phyloP scores from a whole-genome alignment of 768 basidiomycete genomes.

The Hypholoma sublateritium region DNA sequence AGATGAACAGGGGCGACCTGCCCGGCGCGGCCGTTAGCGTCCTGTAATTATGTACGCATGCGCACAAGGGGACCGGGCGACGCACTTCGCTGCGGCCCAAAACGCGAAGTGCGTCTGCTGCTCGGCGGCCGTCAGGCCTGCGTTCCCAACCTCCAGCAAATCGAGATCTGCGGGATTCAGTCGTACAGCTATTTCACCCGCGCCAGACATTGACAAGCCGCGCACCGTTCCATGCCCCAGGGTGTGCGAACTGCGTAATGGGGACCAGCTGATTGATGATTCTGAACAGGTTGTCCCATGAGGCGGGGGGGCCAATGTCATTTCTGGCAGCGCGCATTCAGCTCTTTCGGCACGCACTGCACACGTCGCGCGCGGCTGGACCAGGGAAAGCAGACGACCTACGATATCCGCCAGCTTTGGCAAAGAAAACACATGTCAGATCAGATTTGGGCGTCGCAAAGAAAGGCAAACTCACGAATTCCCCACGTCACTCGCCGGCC shows the following conservation, averaged over 20 bases:
- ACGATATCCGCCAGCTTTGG: constrained; percentile 47
- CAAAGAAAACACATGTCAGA: not conserved
- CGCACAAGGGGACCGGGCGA: constrained; percentile 1
- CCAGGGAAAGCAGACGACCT: constrained; percentile 7
- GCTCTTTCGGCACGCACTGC: not conserved
- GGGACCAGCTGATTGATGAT: constrained; percentile 55
- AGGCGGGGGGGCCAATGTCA: constrained; percentile 45
- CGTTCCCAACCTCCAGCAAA: constrained; percentile 53
- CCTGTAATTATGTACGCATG: not conserved
- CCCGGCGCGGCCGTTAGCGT: not conserved
- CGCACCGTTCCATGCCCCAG: constrained; percentile 42
- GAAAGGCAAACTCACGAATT: constrained; percentile 36
- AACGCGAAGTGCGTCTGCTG: constrained; percentile 51
- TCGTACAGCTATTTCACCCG: not conserved
- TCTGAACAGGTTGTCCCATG: constrained; percentile 47
- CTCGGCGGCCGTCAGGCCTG: constrained; percentile 38
- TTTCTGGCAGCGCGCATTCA: constrained; percentile 28
- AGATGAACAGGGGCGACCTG: constrained; percentile 44
- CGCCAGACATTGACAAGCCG: not conserved
- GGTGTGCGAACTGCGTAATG: constrained; percentile 46
- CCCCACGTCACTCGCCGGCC: constrained; percentile 43
- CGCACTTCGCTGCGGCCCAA: constrained; percentile 51
- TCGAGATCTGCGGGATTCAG: constrained; percentile 39
- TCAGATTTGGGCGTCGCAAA: not conserved
- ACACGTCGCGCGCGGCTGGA: not conserved